These are phyloP conservation scores for Wickerhamiella azymoides DNA, from an alignment of 805 yeast genomes.

Conservation along the genomic window DNA sequence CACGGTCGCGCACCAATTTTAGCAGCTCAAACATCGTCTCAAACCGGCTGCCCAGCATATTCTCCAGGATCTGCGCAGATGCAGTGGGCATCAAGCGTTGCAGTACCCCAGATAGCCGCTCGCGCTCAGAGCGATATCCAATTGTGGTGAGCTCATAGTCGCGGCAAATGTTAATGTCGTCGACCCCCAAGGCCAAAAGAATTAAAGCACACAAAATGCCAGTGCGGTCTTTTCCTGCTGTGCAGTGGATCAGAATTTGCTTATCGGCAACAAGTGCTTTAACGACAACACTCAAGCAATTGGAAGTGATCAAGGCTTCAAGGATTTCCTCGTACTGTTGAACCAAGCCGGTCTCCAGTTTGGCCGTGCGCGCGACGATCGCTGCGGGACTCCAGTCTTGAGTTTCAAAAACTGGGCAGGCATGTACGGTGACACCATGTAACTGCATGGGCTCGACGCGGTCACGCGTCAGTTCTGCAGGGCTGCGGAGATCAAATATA, in stretches of 20 bases:
- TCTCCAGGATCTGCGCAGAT: slow-evolving; percentile 30
- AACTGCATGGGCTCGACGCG: slow-evolving; percentile 31
- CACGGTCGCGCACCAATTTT: slow-evolving; percentile 39
- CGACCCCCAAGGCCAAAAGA: slow-evolving; percentile 50
- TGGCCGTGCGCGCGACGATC: slow-evolving; percentile 40
- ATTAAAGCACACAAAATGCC: slow-evolving; percentile 61
- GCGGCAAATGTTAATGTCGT: slow-evolving; percentile 46
- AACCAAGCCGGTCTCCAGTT: slow-evolving; percentile 48
- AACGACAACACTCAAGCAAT: slow-evolving; percentile 25
- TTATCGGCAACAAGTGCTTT: slow-evolving; percentile 34
- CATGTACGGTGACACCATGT: slow-evolving; percentile 35
- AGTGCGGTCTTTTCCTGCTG: slow-evolving; percentile 81
- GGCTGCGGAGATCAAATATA: slow-evolving; percentile 57
- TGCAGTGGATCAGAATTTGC: slow-evolving; percentile 51
- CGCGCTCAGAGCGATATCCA: slow-evolving; percentile 1
- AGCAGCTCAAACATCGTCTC: slow-evolving; percentile 59
- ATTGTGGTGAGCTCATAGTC: slow-evolving; percentile 65
- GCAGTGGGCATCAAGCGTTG: neutral
- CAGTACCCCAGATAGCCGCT: neutral
- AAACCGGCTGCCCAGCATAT: slow-evolving; percentile 47
- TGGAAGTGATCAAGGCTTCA: slow-evolving; percentile 21
- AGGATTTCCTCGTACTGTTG: slow-evolving; percentile 40
- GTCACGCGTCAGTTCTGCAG: slow-evolving; percentile 32
- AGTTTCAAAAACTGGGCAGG: slow-evolving; percentile 42
- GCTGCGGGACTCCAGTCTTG: slow-evolving; percentile 52